A percentile compares a stretch with the other conserved stretches of the same genome.
Conservation (phyloP, 1,284 basidiomycete genomes). For the Trametes sp. region DNA sequence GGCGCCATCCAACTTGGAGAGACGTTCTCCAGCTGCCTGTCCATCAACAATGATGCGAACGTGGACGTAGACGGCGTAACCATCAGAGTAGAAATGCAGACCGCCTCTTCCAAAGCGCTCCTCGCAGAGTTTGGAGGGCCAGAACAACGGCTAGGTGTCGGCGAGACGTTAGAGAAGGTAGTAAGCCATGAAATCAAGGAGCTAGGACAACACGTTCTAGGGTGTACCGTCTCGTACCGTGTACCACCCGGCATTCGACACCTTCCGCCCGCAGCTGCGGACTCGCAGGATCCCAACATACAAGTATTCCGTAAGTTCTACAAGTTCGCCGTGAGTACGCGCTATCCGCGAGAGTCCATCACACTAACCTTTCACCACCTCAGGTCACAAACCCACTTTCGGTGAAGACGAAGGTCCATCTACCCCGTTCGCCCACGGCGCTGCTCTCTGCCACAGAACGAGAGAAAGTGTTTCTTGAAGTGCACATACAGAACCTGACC, state of each 20-base stretch:
- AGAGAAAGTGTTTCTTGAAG: constrained; percentile 85
- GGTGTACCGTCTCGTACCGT: constrained; percentile 76
- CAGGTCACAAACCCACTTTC: constrained; percentile 78
- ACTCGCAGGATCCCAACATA: constrained; percentile 61
- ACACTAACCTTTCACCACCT: neutral
- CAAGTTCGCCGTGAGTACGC: constrained; percentile 79
- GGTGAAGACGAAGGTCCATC: constrained; percentile 90
- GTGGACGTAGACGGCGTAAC: constrained; percentile 64
- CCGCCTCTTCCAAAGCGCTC: constrained; percentile 65
- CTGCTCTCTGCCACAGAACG: constrained; percentile 65
- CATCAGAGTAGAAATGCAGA: constrained; percentile 81
- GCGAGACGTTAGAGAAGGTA: constrained; percentile 68
- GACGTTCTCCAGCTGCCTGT: constrained; percentile 80
- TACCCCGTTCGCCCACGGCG: constrained; percentile 75
- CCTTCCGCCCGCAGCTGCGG: constrained; percentile 53
- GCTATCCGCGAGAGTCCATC: neutral
- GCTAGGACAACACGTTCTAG: constrained; percentile 82
- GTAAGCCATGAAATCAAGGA: constrained; percentile 86
- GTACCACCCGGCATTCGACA: constrained; percentile 62
- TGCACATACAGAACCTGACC: constrained; percentile 88
- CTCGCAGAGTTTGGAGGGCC: constrained; percentile 70
- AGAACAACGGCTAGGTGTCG: constrained; percentile 52
- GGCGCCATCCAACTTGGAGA: constrained; percentile 84
- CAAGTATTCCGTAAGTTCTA: constrained; percentile 88
- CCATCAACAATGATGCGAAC: constrained; percentile 79